Evolutionary conservation across 768 basidiomycete genomes (phyloP).

Genomic region (Lactarius akahatsu): DNA sequence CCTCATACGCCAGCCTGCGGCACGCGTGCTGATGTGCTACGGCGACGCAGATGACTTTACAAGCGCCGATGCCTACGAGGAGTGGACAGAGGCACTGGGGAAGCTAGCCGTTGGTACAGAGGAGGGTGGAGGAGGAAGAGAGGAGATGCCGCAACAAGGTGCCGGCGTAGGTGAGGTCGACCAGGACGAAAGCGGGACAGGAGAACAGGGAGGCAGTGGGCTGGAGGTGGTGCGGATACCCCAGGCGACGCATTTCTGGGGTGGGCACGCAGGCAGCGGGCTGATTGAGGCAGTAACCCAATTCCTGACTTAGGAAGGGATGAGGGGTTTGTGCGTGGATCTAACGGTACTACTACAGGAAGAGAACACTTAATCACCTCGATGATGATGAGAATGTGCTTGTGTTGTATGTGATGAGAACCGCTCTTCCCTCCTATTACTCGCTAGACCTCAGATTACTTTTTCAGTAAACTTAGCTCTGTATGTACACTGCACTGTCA

Average conservation of each 20-base stretch:
- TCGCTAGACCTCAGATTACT: not conserved
- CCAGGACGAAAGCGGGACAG: not conserved
- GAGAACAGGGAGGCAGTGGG: constrained; percentile 10
- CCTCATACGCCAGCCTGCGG: constrained; percentile 46
- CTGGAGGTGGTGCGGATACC: constrained; percentile 26
- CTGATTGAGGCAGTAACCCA: constrained; percentile 25
- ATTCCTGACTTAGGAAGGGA: constrained; percentile 12
- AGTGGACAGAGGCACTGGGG: constrained; percentile 50
- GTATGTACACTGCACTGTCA: not conserved
- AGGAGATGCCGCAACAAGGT: not conserved
- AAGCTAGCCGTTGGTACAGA: not conserved
- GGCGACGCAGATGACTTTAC: constrained; percentile 78
- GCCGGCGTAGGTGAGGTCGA: not conserved
- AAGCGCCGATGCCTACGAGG: constrained; percentile 48
- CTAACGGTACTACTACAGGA: not conserved
- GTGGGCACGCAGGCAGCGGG: constrained; percentile 22
- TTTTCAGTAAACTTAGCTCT: not conserved
- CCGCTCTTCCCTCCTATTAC: not conserved
- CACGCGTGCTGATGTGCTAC: constrained; percentile 60
- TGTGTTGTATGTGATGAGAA: not conserved
- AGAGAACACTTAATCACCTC: not conserved
- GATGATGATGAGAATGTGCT: not conserved
- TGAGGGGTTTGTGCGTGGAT: not conserved
- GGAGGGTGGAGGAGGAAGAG: not conserved
- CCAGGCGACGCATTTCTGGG: constrained; percentile 29